These are phyloP conservation scores for Talaromyces islandicus DNA, from an alignment of 2,329 filamentous ascomycete species.

Conservation along the genomic window DNA sequence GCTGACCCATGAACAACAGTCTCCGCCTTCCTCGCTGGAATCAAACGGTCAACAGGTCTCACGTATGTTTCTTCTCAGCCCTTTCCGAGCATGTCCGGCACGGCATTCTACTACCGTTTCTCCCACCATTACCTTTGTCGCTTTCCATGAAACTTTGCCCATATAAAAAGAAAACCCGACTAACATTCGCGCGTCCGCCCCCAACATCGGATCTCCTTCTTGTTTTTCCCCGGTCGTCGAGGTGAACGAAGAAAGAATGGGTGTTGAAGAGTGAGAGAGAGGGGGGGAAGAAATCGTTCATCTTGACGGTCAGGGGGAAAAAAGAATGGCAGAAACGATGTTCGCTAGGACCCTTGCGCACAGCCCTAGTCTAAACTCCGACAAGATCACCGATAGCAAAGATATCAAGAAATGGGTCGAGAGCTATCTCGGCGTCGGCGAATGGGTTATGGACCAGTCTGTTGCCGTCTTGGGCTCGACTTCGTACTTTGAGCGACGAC, in stretches of 20 bases:
- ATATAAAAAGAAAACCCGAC: background rate
- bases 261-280: too few relatives aligned
- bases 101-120: background rate
- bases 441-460: slow-evolving; percentile 98
- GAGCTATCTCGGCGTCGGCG: slow-evolving; percentile 87
- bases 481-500: slow-evolving; percentile 83
- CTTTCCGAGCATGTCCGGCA: background rate
- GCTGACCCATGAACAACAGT: slow-evolving; percentile 46
- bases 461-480: slow-evolving; percentile 85
- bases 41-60: slow-evolving; percentile 94
- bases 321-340: slow-evolving; percentile 5
- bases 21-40: slow-evolving; percentile 91
- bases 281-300: background rate
- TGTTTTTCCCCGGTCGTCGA: slow-evolving; percentile 11
- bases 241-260: background rate
- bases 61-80: slow-evolving; percentile 63
- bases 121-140: background rate
- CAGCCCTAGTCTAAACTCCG: slow-evolving; percentile 73
- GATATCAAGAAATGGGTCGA: slow-evolving; percentile 83
- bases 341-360: slow-evolving; percentile 17
- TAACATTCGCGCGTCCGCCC: slow-evolving; percentile 15
- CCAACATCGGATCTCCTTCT: slow-evolving; percentile 14
- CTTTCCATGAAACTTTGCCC: background rate
- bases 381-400: slow-evolving; percentile 76
- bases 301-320: background rate